phyloP scores from a whole-genome alignment of 495 filamentous ascomycete genomes.

The Choiromyces venosus region DNA sequence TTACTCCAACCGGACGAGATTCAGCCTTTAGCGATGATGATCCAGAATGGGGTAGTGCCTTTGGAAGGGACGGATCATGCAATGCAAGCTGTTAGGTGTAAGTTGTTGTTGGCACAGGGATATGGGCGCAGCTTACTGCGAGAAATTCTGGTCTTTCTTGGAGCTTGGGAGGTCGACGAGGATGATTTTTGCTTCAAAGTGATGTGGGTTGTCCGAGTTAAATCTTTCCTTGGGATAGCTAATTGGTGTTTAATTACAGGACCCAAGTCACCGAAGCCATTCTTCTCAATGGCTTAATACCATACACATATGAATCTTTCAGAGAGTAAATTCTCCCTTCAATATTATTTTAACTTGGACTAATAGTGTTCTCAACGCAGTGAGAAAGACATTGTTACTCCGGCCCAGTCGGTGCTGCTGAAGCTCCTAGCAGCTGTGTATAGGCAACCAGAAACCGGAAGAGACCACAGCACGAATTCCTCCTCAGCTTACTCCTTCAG shows the following conservation, averaged over 20 bases:
- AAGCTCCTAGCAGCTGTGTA: conserved; percentile 73
- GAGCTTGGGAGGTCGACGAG: conserved; percentile 74
- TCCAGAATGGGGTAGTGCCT: conserved; percentile 62
- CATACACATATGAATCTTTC: conserved; percentile 68
- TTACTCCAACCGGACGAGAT: conserved; percentile 69
- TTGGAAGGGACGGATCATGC: conserved; percentile 47
- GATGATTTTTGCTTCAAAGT: conserved; percentile 73
- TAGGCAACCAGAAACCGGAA: conserved; percentile 44
- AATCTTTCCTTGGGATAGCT: neutral
- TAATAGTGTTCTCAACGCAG: conserved; percentile 15
- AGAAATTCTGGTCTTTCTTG: conserved; percentile 70
- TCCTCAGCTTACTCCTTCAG: conserved; percentile 13
- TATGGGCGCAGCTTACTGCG: conserved; percentile 65
- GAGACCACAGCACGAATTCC: conserved; percentile 9
- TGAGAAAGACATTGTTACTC: conserved; percentile 71
- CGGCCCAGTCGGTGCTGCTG: conserved; percentile 69
- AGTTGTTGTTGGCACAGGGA: conserved; percentile 65
- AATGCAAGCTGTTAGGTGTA: conserved; percentile 66
- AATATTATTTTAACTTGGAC: neutral
- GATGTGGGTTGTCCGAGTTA: conserved; percentile 48
- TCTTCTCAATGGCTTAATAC: conserved; percentile 64
- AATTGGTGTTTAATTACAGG: conserved; percentile 13
- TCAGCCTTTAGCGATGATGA: conserved; percentile 71
- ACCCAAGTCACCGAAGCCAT: conserved; percentile 73
- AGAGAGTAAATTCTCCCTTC: conserved; percentile 48